Base-by-base conservation (phyloP, 2,329 filamentous ascomycete genomes). In the Aspergillus sp. region DNA sequence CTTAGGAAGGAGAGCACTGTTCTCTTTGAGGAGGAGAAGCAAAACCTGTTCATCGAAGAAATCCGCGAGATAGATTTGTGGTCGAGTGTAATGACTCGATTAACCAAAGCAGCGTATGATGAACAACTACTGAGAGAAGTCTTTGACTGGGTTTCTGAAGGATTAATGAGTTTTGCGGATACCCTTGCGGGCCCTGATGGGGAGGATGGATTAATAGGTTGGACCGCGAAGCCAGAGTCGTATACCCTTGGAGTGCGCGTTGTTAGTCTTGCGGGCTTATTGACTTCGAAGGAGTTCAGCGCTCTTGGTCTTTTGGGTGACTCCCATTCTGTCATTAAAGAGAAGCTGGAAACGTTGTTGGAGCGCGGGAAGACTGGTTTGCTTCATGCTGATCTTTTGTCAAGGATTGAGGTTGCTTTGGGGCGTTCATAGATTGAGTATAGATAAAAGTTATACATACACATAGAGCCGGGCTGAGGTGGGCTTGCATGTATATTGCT, bases 1-100 rank as follows among this genome's bases (percentile, higher is more conserved):
- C 69, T 72, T 11, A 65, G 71, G 4, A 71, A 73, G 41, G 74
- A 78, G 30, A 74, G 71, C 42, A 75, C 71, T 0, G 70, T 72
- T 61, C 83, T 99, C 0, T 99, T 99, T 70, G 88, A 84, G 0
- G 83, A 91, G 55, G 95, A 99, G 74, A 93, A 96, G 71, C 92
- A 96, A 71, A 99, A 99, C 70, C 81, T 97, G n/a, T 98, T 91
- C 72, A 79, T 93, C 49, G 93, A 98, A 71, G 87, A 92, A 64
- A 84, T 91, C 5, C 81, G 86, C 48, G 93, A 97, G 71, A 80
- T 86, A 3, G 76, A 81, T 17, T 71, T 85, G n/a, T 97, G 92
- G 91, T 75, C 81, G 0, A 72, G 71, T 15, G 76, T 84, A 3
- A 75, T 89, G 30, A 60, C 64, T 5, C 58, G 63, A 0, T 56